These are phyloP conservation scores for Prunus mongolica DNA, from an alignment of 306 rosid genomes.

Conservation along the genomic window DNA sequence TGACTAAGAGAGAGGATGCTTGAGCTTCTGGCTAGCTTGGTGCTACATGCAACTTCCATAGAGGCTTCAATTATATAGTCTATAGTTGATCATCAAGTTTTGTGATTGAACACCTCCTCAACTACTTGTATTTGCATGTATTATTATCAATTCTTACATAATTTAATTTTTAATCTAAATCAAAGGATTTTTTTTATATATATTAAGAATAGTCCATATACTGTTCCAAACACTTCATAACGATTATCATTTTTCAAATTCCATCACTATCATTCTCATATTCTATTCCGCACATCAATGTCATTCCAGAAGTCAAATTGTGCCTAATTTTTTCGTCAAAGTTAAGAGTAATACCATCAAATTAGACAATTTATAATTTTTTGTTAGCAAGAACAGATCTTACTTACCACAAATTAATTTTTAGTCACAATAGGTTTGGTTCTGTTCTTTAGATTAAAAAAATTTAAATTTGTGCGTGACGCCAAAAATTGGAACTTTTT, in stretches of 20 bases:
- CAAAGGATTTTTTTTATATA: too few species aligned
- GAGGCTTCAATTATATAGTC: too few species aligned
- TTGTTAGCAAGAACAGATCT: background rate
- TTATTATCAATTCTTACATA: background rate
- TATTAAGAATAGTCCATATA: too few species aligned
- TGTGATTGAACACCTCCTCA: background rate
- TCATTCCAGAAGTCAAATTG: fast-evolving
- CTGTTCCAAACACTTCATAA: too few species aligned
- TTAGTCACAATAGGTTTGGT: background rate
- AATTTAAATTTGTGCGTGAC: background rate
- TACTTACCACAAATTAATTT: background rate
- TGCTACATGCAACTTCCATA: background rate
- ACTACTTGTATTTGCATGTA: background rate
- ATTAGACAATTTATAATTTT: too few species aligned
- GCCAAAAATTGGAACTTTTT: background rate
- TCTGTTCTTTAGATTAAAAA: background rate
- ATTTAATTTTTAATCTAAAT: too few species aligned
- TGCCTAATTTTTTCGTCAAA: too few species aligned
- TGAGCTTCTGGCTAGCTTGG: background rate
- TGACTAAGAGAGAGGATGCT: conserved; percentile 1
- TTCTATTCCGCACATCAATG: too few species aligned
- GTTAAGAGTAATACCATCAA: too few species aligned
- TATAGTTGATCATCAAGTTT: background rate
- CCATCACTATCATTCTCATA: too few species aligned
- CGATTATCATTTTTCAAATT: too few species aligned